phyloP scores from a whole-genome alignment of 805 yeast species.

The Wickerhamiella kazuoi region DNA sequence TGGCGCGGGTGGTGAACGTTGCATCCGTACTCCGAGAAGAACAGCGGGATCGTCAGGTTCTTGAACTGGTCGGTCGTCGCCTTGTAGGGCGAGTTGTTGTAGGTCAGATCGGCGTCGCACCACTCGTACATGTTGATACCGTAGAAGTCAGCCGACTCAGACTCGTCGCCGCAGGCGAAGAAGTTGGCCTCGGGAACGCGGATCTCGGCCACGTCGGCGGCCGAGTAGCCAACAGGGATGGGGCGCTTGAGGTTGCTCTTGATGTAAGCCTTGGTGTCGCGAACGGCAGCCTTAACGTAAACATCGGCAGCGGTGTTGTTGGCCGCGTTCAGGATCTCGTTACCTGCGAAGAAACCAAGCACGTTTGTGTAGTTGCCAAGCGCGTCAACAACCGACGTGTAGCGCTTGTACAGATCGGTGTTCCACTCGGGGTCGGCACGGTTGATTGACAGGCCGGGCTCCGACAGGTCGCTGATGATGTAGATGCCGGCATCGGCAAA shows the following conservation, averaged over 20 bases:
- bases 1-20: slow-evolving; percentile 54
- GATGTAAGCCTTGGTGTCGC: slow-evolving; percentile 73
- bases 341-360: slow-evolving; percentile 93
- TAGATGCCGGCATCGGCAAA: slow-evolving; percentile 78
- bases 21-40: slow-evolving; percentile 85
- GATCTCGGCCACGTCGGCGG: slow-evolving; percentile 73
- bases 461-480: slow-evolving; percentile 75
- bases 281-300: slow-evolving; percentile 86
- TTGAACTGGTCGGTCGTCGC: slow-evolving; percentile 55
- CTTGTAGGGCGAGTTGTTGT: slow-evolving; percentile 44
- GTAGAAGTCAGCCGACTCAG: slow-evolving; percentile 49
- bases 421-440: slow-evolving; percentile 71
- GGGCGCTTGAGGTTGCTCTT: slow-evolving; percentile 42
- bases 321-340: slow-evolving; percentile 76
- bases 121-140: slow-evolving; percentile 81
- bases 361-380: slow-evolving; percentile 61
- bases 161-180: slow-evolving; percentile 58
- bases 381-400: slow-evolving; percentile 65
- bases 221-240: slow-evolving; percentile 88
- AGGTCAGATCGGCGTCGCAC: slow-evolving; percentile 51
- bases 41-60: slow-evolving; percentile 59
- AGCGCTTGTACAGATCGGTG: slow-evolving; percentile 50
- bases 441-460: slow-evolving; percentile 62
- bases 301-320: slow-evolving; percentile 82
- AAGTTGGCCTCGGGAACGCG: slow-evolving; percentile 66